Evolutionary conservation across 192 early-diverging fungal species (phyloP).

Genomic region (Dimargaris verticillata): DNA sequence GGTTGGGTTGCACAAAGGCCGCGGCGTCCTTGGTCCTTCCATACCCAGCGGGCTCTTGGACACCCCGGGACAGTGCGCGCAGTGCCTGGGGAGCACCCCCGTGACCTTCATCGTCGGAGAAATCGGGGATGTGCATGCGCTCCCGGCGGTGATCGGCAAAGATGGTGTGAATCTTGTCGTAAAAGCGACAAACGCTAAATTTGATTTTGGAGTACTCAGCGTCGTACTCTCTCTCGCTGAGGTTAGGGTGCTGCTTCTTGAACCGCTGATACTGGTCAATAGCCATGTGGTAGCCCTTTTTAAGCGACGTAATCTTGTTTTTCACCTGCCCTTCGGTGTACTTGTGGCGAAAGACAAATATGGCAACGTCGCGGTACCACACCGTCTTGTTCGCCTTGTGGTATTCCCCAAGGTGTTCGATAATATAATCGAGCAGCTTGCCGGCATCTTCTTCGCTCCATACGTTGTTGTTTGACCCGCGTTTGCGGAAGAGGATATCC

Average conservation of each 20-base stretch:
- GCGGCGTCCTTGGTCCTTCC: too few species aligned
- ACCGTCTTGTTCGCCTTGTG: slow-evolving; percentile 8
- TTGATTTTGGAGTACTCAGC: not conserved
- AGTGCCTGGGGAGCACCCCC: too few species aligned
- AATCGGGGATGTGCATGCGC: not conserved
- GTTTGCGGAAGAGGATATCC: not conserved
- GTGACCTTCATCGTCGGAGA: too few species aligned
- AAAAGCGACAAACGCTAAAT: not conserved
- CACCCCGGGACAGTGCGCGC: too few species aligned
- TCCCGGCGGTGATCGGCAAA: not conserved
- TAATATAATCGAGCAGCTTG: not conserved
- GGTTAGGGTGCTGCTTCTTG: not conserved
- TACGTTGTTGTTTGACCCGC: slow-evolving; percentile 6
- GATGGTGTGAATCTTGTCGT: slow-evolving; percentile 4
- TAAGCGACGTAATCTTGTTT: slow-evolving; percentile 11
- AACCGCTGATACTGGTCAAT: not conserved
- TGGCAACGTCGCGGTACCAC: not conserved
- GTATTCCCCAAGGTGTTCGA: slow-evolving; percentile 5
- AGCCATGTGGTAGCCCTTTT: slow-evolving; percentile 8
- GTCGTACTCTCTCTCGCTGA: not conserved
- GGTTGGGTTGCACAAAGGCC: too few species aligned
- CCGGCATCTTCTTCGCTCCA: slow-evolving; percentile 8
- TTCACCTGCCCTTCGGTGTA: slow-evolving; percentile 9
- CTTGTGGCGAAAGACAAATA: not conserved
- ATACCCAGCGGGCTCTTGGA: too few species aligned